A percentile compares a stretch with the other conserved stretches of the same genome.
These are phyloP conservation scores for Aspergillus campestris DNA, from an alignment of 495 filamentous ascomycete species.

Conservation along the genomic window DNA sequence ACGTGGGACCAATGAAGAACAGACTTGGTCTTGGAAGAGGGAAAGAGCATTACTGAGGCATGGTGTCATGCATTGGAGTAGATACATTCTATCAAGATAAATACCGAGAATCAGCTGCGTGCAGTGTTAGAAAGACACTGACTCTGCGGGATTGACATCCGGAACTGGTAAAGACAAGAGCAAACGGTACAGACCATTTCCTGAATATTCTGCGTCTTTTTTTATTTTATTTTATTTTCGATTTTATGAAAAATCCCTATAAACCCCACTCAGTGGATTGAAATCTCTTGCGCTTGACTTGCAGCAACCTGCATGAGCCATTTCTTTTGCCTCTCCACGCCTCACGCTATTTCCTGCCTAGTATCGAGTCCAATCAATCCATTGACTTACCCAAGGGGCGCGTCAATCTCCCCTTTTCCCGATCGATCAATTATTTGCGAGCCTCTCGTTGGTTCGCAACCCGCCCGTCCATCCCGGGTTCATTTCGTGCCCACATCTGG, in stretches of 20 bases:
- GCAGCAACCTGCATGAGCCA: slow-evolving; percentile 9
- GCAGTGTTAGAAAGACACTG: too few species aligned
- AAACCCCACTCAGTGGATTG: background rate
- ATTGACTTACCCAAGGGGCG: slow-evolving; percentile 2
- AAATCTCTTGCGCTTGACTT: background rate
- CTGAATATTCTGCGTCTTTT: too few species aligned
- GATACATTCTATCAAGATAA: background rate
- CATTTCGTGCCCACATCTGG: slow-evolving; percentile 33
- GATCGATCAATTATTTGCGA: slow-evolving; percentile 5
- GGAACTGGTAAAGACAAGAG: too few species aligned
- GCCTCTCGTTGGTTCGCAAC: slow-evolving; percentile 15
- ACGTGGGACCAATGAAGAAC: background rate
- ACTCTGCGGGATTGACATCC: too few species aligned
- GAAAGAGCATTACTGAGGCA: background rate
- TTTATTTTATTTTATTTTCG: too few species aligned
- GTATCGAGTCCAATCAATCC: slow-evolving; percentile 4
- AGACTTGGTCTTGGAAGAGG: background rate
- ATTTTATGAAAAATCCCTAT: background rate
- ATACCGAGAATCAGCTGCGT: too few species aligned
- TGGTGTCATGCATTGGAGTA: background rate
- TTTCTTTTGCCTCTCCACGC: slow-evolving; percentile 1
- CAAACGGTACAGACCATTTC: too few species aligned
- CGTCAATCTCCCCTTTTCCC: slow-evolving; percentile 1
- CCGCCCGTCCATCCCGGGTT: slow-evolving; percentile 20
- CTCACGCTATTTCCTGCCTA: background rate